Base-by-base conservation (phyloP, 192 early-diverging fungal species). In the Podochytrium sp. region DNA sequence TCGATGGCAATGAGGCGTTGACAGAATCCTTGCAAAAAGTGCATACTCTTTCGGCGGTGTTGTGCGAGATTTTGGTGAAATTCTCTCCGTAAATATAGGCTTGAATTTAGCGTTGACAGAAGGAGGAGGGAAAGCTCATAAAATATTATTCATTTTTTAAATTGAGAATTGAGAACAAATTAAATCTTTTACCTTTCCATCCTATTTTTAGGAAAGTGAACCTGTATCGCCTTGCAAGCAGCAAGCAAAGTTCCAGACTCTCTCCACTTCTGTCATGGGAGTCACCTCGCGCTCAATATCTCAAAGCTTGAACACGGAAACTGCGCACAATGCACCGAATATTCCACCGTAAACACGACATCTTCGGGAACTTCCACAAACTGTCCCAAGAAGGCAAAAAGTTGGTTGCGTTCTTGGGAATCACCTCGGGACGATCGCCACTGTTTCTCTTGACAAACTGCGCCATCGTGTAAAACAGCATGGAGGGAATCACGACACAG, bases 291-390 rank as follows among this genome's bases (percentile, higher is more conserved):
- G 30, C 30, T 56, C 53, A 29, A 72, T 38, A 12, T 49, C 23
- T 51, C 74, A 65, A 29, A 79, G 66, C 3, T 38, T 40, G 66
- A 61, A 74, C 10, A 77, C 75, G 7, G 78, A 76, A 29, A 62
- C 51, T 76, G 78, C 5, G 78, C 78, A 35, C 76, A 78, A 2
- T 76, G 49, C 3, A 79, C 76, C n/a, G 78, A 79, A 53, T 79
- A 79, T 50, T 79, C 78, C 20, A 79, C 78, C 2, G 78, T 79
- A 38, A 79, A 79, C 1, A 79, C 78, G 40, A 78, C 75, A 58
- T 79, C 78, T n/a, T 73, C 69, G 6, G 78, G 75, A 38, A 73
- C 59, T 52, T 79, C 78, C 25, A 72, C 76, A 78, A 79, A 79
- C 60, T 79, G 78, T 33, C 76, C 75, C 49, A 79, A 47, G 30